phyloP scores from a whole-genome alignment of 2,329 filamentous ascomycete species.

The Blastomyces parvus region DNA sequence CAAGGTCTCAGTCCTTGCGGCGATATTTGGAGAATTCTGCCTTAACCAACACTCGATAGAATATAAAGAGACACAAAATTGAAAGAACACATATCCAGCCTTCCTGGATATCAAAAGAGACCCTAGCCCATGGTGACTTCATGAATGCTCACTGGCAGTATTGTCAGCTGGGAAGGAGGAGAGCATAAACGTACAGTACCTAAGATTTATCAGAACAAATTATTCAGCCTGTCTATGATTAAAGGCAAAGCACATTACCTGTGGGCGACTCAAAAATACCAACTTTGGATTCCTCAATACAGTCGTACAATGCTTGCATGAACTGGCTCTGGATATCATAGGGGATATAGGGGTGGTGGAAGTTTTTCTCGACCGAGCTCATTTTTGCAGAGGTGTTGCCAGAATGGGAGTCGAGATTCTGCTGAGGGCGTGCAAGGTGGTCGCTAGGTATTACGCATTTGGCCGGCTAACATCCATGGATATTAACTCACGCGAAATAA shows the following conservation, averaged over 20 bases:
- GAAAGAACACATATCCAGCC: not conserved
- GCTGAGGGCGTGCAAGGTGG: no score
- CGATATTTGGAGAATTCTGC: not conserved
- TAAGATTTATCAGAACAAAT: not conserved
- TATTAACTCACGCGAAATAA: not conserved
- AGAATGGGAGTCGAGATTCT: not conserved
- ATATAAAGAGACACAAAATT: not conserved
- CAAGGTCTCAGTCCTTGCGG: not conserved
- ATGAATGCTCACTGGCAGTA: not conserved
- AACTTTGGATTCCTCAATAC: constrained; percentile 68
- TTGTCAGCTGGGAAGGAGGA: no score
- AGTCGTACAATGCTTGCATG: constrained; percentile 72
- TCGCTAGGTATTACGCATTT: not conserved
- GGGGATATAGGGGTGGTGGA: constrained; percentile 78
- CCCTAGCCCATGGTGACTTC: not conserved
- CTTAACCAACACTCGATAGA: not conserved
- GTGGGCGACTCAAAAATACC: constrained; percentile 93
- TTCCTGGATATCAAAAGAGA: not conserved
- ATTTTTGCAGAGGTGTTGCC: constrained; percentile 17
- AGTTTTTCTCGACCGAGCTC: constrained; percentile 44
- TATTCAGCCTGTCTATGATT: constrained; percentile 1
- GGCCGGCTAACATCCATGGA: not conserved
- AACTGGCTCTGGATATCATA: constrained; percentile 83
- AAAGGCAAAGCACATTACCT: constrained; percentile 45
- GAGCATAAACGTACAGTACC: constrained; percentile 9